Conservation (phyloP, 345 rosid genomes). For the Trapa bicornis region DNA sequence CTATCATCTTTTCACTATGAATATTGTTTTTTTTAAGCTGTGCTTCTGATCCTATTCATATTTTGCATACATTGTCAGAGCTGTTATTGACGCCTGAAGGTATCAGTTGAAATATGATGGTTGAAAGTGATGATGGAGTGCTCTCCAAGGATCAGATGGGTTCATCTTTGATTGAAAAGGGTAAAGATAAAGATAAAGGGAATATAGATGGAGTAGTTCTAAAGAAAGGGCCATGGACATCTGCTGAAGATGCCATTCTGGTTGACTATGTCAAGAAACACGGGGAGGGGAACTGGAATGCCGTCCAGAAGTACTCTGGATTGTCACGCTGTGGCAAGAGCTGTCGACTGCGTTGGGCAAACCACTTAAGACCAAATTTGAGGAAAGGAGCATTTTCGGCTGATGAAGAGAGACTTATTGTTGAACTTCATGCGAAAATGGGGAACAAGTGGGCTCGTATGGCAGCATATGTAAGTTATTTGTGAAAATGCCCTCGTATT, state of each 20-base stretch:
- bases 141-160: slow-evolving; percentile 35
- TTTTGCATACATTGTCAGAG: slow-evolving; percentile 17
- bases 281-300: slow-evolving; percentile 97
- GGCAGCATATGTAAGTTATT: slow-evolving; percentile 80
- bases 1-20: background rate
- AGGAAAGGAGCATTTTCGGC: slow-evolving; percentile 93
- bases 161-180: slow-evolving; percentile 32
- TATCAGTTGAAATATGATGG: slow-evolving; percentile 55
- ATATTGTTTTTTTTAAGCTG: background rate
- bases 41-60: background rate
- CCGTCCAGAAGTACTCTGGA: slow-evolving; percentile 83
- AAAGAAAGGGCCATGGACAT: slow-evolving; percentile 99
- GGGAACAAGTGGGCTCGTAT: slow-evolving; percentile 99
- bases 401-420: slow-evolving; percentile 81
- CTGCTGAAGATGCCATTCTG: slow-evolving; percentile 85
- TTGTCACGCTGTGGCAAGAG: slow-evolving; percentile 94
- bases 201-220: slow-evolving; percentile 33
- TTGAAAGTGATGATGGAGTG: slow-evolving; percentile 52
- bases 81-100: slow-evolving; percentile 9
- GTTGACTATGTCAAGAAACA: slow-evolving; percentile 86
- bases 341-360: slow-evolving; percentile 96
- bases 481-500: background rate
- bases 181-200: slow-evolving; percentile 28
- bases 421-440: slow-evolving; percentile 86
- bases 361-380: slow-evolving; percentile 92